Evolutionary conservation across 2,329 filamentous ascomycete genomes (phyloP), one percentile per base, ranked within the genome.

Genomic region (Scolecobasidium constrictum): DNA sequence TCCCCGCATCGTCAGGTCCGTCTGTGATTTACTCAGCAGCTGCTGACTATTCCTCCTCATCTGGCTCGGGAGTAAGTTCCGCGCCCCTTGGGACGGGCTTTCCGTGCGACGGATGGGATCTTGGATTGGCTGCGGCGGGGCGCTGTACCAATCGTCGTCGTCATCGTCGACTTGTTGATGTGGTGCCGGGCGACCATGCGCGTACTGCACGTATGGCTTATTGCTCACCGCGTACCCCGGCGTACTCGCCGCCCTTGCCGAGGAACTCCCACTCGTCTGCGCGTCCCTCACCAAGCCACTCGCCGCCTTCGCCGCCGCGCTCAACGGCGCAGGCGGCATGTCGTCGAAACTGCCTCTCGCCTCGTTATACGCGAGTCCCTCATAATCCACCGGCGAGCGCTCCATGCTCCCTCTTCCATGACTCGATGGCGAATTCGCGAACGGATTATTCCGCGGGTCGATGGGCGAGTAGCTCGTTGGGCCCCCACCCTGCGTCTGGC

Each of bases 381-480:
- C 22, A 33, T 41, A 41, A 19, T 41, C 38, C 6, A 41, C 26
- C 16, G 38, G 26, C 4, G 38, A 41, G 9, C 19, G 19, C 7
- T 6, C 26, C 16, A 26, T 18, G 15, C 13, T 28, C 9, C 15
- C 12, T 4, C 18, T 19, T 35, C 40, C 4, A 35, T 11, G 15
- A 31, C 9, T 9, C n/a, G 26, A 31, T 9, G 40, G 40, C 4
- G 40, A 42, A 19, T 35, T 16, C n/a, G 18, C 18, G 18, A 38
- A 44, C 5, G 42, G 42, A 15, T 44, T 44, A 20, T 38, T 39
- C 13, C 35, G 20, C 17, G 42, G 35, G 35, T 44, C 35, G 16
- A 44, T 44, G 2, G 42, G 42, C 18, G 42, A 44, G 22, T 44
- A 44, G 26, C 39, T 9, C 9, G 20, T 5, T 12, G 21, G n/a